Evolutionary conservation across 345 rosid genomes (phyloP).

Genomic region (Brassica rapa): DNA sequence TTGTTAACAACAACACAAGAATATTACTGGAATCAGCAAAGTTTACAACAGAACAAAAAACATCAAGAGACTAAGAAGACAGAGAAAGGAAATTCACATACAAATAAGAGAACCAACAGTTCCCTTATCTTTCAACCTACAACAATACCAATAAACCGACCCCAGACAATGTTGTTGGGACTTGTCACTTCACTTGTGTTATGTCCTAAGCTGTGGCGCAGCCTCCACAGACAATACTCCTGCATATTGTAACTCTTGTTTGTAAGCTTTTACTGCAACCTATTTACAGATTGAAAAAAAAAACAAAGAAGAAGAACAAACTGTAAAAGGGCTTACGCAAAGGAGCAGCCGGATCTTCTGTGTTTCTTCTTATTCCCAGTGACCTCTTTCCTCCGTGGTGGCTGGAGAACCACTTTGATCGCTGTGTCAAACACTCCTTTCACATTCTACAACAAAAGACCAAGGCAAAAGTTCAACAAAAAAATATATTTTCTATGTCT

Average conservation of each 20-base stretch:
- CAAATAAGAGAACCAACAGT: conserved; percentile 39
- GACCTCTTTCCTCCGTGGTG: conserved; percentile 83
- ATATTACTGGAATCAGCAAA: neutral
- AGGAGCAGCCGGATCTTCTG: conserved; percentile 64
- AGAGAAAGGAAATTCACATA: conserved; percentile 18
- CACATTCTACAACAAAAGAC: conserved; percentile 63
- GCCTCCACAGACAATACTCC: conserved; percentile 81
- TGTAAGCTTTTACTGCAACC: neutral
- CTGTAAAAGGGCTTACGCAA: conserved; percentile 60
- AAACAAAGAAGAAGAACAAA: neutral
- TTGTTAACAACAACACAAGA: no score
- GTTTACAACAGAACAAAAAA: conserved; percentile 18
- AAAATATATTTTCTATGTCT: neutral
- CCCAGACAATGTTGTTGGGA: conserved; percentile 10
- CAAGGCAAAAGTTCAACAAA: conserved; percentile 10
- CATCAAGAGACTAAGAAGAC: neutral
- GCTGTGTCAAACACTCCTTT: conserved; percentile 93
- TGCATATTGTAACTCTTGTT: conserved; percentile 34
- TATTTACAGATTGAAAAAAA: neutral
- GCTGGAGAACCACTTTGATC: conserved; percentile 96
- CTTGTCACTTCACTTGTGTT: neutral
- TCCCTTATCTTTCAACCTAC: conserved; percentile 27
- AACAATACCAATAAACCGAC: conserved; percentile 12
- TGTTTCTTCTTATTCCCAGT: conserved; percentile 60
- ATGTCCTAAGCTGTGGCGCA: conserved; percentile 50